These are phyloP conservation scores for Cornus controversa DNA, from an alignment of 148 eudicot species.

Conservation along the genomic window DNA sequence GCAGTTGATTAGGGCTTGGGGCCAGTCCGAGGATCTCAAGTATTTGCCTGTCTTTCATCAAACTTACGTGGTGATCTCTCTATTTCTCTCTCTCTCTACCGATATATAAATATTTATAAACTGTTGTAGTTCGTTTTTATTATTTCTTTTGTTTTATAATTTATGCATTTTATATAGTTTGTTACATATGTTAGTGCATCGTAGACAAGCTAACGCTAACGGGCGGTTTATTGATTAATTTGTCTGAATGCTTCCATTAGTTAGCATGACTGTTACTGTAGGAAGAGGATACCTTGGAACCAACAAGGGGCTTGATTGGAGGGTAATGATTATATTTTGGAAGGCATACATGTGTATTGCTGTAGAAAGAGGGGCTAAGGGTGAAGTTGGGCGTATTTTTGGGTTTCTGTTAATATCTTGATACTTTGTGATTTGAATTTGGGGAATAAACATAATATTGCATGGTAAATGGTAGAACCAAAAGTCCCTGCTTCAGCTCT, in stretches of 20 bases:
- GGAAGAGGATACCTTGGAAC: too few relatives aligned
- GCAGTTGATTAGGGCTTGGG: conserved; percentile 93
- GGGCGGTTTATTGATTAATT: neutral
- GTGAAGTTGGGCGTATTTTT: too few relatives aligned
- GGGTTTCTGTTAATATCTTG: too few relatives aligned
- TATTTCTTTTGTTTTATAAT: neutral
- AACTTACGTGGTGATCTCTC: conserved; percentile 61
- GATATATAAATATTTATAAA: neutral
- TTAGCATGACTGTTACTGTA: too few relatives aligned
- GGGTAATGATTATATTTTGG: too few relatives aligned
- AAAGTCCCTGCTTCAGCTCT: neutral
- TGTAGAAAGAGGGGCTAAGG: too few relatives aligned
- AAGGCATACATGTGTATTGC: too few relatives aligned
- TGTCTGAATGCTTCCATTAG: too few relatives aligned
- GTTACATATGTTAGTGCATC: neutral
- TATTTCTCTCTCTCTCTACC: too few relatives aligned
- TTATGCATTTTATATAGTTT: neutral
- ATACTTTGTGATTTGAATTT: too few relatives aligned
- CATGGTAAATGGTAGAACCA: neutral
- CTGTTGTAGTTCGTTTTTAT: neutral
- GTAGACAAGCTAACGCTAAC: too few relatives aligned
- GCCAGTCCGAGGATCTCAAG: conserved; percentile 72
- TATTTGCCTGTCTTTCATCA: conserved; percentile 90
- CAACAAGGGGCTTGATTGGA: too few relatives aligned
- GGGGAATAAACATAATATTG: neutral